Conservation (phyloP, 805 yeast genomes). For the Pichia insulana region DNA sequence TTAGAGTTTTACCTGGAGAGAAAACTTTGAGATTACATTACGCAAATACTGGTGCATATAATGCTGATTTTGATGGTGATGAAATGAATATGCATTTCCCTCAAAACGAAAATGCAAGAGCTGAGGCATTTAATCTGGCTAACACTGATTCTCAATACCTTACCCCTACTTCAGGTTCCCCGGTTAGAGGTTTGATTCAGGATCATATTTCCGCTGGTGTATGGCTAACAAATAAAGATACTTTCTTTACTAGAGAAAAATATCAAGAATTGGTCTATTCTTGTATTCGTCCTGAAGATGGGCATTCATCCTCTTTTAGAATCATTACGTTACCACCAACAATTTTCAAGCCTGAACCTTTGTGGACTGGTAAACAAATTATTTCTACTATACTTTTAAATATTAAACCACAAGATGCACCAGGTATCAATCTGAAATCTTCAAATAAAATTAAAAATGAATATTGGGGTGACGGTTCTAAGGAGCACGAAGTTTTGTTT, state of each 20-base stretch:
- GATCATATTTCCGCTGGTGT: constrained; percentile 99
- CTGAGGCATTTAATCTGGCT: constrained; percentile 91
- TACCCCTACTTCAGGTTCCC: constrained; percentile 97
- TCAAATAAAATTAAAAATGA: constrained; percentile 87
- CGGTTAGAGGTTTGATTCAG: constrained; percentile 97
- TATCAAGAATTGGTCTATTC: constrained; percentile 93
- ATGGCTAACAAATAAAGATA: constrained; percentile 91
- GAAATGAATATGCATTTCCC: constrained; percentile 99
- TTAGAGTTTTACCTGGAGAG: constrained; percentile 93
- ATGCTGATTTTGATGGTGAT: constrained; percentile 99
- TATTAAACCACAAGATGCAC: constrained; percentile 77
- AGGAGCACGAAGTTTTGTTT: constrained; percentile 82
- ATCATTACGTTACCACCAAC: constrained; percentile 86
- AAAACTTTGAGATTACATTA: constrained; percentile 94
- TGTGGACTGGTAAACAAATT: constrained; percentile 98
- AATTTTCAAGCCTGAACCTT: constrained; percentile 70
- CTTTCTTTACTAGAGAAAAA: constrained; percentile 81
- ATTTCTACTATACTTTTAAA: constrained; percentile 87
- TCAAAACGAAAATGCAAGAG: constrained; percentile 92
- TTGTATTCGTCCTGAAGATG: constrained; percentile 94
- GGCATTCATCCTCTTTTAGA: constrained; percentile 66
- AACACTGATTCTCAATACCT: constrained; percentile 96
- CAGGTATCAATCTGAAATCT: constrained; percentile 81
- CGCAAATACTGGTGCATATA: constrained; percentile 98
- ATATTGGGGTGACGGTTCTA: constrained; percentile 84